Evolutionary conservation across 106 monocot species (phyloP), one percentile per base, ranked within the genome.

Genomic region (Dactylorhiza incarnata): DNA sequence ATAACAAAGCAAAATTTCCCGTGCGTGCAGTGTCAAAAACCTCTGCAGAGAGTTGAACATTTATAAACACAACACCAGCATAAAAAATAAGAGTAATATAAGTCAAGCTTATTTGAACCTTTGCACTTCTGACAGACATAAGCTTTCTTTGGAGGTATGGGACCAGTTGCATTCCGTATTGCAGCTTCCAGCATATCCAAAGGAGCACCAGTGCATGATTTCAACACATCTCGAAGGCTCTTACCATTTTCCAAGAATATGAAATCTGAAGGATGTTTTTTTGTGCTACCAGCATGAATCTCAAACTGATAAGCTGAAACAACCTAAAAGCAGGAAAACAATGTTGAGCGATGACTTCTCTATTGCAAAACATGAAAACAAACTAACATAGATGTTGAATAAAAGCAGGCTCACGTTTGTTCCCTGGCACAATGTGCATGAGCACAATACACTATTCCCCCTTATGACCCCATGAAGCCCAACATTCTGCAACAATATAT

Each of bases 241-340:
- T 84, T 97, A 54, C 93, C 96, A 81, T 97, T 97, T 71, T 89
- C 86, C 78, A 97, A 78, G 69, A 66, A 82, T 58, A 97, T 97
- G 81, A 76, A 91, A 74, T 97, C 89, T 26, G 90, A 85, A 22
- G 95, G 93, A 79, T 93, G 93, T 24, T 93, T 96, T 77, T 96
- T 96, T 4, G 80, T 91, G 68, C 96, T 97, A 13, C 96, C 93
- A 67, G 93, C 87, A 81, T 97, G 96, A 71, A 87, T 65, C 81
- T 94, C 93, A 79, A 97, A 97, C 17, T 87, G 74, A 77, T 83
- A 86, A 10, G 94, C 86, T 43, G 97, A 94, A 72, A 99, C 83
- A 76, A 75, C 80, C 97, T 99, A 79, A 69, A 71, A 80, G 24
- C 17, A 24, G 13, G 63, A 53, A 8, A 76, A 66, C 72, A 73